Percentiles rank a stretch among this genome's conserved stretches.
Evolutionary conservation across 2,329 filamentous ascomycete species (phyloP).

Genomic region (Apiospora hydei): DNA sequence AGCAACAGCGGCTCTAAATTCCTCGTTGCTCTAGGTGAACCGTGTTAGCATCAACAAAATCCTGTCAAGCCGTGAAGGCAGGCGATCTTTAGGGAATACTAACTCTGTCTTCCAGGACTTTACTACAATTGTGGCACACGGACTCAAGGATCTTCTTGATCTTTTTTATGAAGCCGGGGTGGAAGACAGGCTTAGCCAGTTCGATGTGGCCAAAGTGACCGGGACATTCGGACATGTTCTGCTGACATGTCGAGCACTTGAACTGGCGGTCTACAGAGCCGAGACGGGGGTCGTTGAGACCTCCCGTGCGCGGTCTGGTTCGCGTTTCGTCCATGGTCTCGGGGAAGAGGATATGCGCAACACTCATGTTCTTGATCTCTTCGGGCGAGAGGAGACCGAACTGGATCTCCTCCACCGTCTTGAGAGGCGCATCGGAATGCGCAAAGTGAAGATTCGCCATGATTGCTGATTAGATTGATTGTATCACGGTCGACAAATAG

Average conservation of each 20-base stretch:
- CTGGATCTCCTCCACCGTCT: conserved; percentile 98
- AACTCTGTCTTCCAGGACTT: conserved; percentile 97
- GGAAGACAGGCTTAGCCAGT: conserved; percentile 93
- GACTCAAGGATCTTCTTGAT: conserved; percentile 99
- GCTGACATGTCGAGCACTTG: conserved; percentile 95
- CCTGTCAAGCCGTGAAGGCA: conserved; percentile 50
- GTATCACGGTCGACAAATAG: conserved; percentile 21
- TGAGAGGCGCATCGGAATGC: conserved; percentile 93
- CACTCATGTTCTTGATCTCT: conserved; percentile 99
- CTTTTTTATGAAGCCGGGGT: conserved; percentile 95
- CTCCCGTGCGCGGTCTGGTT: conserved; percentile 86
- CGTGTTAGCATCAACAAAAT: conserved; percentile 66
- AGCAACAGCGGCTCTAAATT: conserved; percentile 81
- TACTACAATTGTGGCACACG: conserved; percentile 98
- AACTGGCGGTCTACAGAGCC: conserved; percentile 96
- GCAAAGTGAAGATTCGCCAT: conserved; percentile 95
- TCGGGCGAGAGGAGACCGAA: conserved; percentile 97
- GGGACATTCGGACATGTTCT: conserved; percentile 94
- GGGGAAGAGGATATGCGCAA: conserved; percentile 94
- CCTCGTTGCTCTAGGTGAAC: conserved; percentile 77
- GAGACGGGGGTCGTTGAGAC: conserved; percentile 93
- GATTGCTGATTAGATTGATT: conserved; percentile 49
- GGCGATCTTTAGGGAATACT: conserved; percentile 63
- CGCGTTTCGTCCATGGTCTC: conserved; percentile 99
- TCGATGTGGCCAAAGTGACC: conserved; percentile 99